Base-by-base conservation (phyloP, 2,329 filamentous ascomycete genomes). In the Aspergillus puulaauensis region DNA sequence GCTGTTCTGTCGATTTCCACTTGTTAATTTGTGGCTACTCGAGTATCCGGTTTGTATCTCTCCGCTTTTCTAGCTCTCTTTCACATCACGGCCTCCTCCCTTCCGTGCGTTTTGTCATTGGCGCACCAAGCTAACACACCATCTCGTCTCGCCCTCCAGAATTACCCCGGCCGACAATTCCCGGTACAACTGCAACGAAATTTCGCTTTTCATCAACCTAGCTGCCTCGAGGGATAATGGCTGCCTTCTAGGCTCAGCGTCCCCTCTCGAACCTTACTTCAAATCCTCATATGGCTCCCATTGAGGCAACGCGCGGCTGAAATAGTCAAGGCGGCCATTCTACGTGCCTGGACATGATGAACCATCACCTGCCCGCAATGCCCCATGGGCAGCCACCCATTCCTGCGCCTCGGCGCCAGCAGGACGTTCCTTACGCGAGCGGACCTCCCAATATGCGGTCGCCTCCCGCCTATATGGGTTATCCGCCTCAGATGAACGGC, bases 381-480 rank as follows among this genome's bases (percentile, higher is more conserved):
- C 74, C 70, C 62, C 77, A 79, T 72, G 77, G 77, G 75, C 77
- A 79, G 70, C 78, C 79, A 54, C 79, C 80, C 44, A 80, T 80
- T 69, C 78, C 79, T 55, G 75, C 76, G 62, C 74, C 78, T 23
- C 76, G 77, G 60, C 76, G 76, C 61, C 77, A 78, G 64, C 75
- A 78, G 64, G 77, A 80, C 50, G 70, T 77, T 54, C 66, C 76
- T 33, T 80, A 80, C 64, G 68, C 73, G 19, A 66, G 73, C 12
- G 73, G 69, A 7, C 76, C 74, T 51, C 78, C 81, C 33, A 83
- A 81, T 64, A 81, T 86, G 73, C 77, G 77, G 57, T 80, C 83
- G 57, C 82, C 83, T 61, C 84, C 83, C 57, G 84, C 77, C 49
- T 85, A 89, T 67, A 86, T 85, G 79, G 68, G 74, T 65, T 75